Conservation (phyloP, 2,329 filamentous ascomycete genomes). For the Colletotrichum truncatum region DNA sequence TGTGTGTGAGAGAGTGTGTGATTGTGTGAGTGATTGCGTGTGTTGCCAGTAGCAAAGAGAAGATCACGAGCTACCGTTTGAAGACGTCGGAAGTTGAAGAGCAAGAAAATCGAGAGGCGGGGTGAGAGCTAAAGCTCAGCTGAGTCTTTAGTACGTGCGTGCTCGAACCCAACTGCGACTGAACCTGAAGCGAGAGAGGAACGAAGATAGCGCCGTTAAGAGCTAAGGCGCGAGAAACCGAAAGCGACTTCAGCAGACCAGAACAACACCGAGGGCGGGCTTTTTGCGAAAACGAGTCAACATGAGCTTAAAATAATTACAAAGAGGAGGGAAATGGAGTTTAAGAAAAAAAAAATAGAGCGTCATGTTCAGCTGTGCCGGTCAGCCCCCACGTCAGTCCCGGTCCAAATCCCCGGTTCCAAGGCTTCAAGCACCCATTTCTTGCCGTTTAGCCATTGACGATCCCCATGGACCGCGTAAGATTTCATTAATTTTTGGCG, state of each 20-base stretch:
- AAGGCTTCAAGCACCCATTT: conserved; percentile 11
- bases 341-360: neutral
- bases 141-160: neutral
- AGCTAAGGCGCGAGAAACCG: conserved; percentile 6
- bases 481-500: neutral
- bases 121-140: neutral
- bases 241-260: neutral
- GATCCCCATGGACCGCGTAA: conserved; percentile 19
- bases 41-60: neutral
- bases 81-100: conserved; percentile 13
- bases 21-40: neutral
- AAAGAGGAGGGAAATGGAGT: neutral
- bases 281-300: conserved; percentile 9
- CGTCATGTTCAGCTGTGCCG: conserved; percentile 16
- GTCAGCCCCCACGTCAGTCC: conserved; percentile 16
- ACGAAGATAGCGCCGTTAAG: neutral
- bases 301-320: conserved; percentile 6
- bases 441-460: conserved; percentile 14
- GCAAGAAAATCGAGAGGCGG: neutral
- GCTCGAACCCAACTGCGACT: neutral
- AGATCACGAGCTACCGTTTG: neutral
- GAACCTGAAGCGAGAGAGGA: neutral
- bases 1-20: too few species aligned
- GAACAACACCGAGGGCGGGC: neutral
- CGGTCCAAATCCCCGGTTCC: conserved; percentile 7